phyloP scores from a whole-genome alignment of 1,284 basidiomycete genomes.

The Ceratorhiza oryzae-sativae region DNA sequence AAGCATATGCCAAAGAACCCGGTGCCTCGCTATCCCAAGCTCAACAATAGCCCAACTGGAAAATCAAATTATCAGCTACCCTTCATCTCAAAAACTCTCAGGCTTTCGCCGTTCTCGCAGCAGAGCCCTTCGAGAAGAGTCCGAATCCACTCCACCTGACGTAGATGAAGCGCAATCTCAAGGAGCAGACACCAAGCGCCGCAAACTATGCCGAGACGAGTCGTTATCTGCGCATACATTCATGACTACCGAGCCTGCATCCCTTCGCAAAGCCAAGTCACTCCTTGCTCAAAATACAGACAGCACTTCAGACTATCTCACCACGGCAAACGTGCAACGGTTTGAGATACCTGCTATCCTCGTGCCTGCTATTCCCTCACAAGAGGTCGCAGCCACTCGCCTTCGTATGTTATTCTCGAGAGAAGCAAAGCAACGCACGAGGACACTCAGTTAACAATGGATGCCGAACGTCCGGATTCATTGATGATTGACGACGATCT shows the following conservation, averaged over 20 bases:
- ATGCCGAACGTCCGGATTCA: conserved; percentile 1
- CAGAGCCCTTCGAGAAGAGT: conserved; percentile 7
- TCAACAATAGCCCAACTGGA: background rate
- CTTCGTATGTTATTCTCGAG: conserved; percentile 4
- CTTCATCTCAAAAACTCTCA: background rate
- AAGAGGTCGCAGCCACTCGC: conserved; percentile 8
- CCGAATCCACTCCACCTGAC: background rate
- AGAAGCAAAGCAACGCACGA: conserved; percentile 15
- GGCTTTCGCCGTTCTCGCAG: conserved; percentile 11
- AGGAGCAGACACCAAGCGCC: conserved; percentile 4
- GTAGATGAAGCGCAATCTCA: no score
- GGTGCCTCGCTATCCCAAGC: background rate
- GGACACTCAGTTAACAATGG: background rate
- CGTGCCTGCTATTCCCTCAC: background rate
- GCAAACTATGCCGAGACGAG: conserved; percentile 13
- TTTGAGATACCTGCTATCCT: background rate
- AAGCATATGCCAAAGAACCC: background rate
- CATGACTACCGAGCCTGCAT: conserved; percentile 13
- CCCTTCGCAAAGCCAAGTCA: conserved; percentile 27
- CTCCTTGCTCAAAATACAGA: background rate
- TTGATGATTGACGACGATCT: background rate
- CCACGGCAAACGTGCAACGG: background rate
- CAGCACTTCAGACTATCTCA: background rate
- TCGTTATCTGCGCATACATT: conserved; percentile 32
- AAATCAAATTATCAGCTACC: background rate